Evolutionary conservation across 257 asterid genomes (phyloP).

Genomic region (Plantago major): DNA sequence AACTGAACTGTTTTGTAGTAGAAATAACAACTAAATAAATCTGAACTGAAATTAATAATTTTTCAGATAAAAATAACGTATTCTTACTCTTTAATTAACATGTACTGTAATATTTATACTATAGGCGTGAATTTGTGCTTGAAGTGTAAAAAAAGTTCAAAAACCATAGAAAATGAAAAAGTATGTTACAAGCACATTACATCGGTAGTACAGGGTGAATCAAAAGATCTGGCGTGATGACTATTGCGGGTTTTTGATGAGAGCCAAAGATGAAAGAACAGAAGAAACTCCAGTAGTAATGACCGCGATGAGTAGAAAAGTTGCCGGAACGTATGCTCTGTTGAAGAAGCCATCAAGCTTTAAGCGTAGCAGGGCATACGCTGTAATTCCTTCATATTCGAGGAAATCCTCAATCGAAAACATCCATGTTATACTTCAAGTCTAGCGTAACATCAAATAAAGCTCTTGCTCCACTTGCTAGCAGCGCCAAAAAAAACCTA

Average conservation of each 20-base stretch:
- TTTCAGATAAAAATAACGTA: no score
- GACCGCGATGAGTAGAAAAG: conserved; percentile 15
- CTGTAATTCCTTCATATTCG: neutral
- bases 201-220: no score
- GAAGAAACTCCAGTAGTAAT: conserved; percentile 15
- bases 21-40: no score
- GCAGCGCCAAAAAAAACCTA: conserved; percentile 11
- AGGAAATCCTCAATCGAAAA: neutral
- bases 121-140: no score
- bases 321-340: conserved; percentile 17
- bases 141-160: no score
- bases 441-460: conserved; percentile 12
- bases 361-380: neutral
- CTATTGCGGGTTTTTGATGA: conserved; percentile 10
- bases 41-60: no score
- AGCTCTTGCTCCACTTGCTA: conserved; percentile 14
- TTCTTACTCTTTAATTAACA: no score
- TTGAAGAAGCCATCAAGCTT: conserved; percentile 13
- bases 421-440: conserved; percentile 6
- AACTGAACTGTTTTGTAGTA: no score
- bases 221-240: neutral
- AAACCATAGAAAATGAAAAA: no score
- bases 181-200: no score
- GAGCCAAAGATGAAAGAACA: conserved; percentile 24
- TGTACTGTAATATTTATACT: no score